Base-by-base conservation (phyloP, 1,139 yeast genomes). In the Saccharomyces hybrid region DNA sequence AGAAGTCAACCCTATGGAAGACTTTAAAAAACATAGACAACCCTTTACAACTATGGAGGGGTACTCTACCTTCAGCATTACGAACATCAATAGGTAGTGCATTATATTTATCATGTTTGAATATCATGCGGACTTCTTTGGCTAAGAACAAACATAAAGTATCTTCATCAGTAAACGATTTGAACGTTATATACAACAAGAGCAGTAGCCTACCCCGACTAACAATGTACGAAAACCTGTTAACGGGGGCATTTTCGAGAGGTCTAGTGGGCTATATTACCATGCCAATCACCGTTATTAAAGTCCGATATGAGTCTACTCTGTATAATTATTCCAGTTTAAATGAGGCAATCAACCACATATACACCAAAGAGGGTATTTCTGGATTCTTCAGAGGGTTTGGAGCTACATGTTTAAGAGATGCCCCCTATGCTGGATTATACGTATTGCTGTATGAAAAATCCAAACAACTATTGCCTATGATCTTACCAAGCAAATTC, bases 221-320 rank as follows among this genome's bases (percentile, higher is more conserved):
- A 46, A 76, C 88, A 3, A 84, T 83, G 61, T 64, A 76, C 49
- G 91, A 85, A 57, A 93, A 93, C 67, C 72, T 91, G 55, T 56
- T 81, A 4, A 77, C 91, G 0, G 99, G 99, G 2, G 88, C 88
- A 49, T 64, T 84, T 1, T 85, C 95, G 0, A 76, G 99, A 55
- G 91, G 93, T 0, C 59, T 80, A 1, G 96, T 90, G 4, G 99
- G 99, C 0, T 78, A 85, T 59, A 59, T 88, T 20, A 89, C 96
- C 13, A 93, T 93, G 99, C 99, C 99, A 0, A 81, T 93, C n/a
- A 93, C 99, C 0, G 83, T 93, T n/a, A 73, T 93, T 49, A 93
- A 93, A 66, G 95, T 95, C 9, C 77, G 98, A 48, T 90, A 80
- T 64, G 98, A 93, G 70, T 84, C 90, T 5, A 85, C 85, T 53